Evolutionary conservation across 2,329 filamentous ascomycete genomes (phyloP), one percentile per base, ranked within the genome.

Genomic region (Aspergillus sp.): DNA sequence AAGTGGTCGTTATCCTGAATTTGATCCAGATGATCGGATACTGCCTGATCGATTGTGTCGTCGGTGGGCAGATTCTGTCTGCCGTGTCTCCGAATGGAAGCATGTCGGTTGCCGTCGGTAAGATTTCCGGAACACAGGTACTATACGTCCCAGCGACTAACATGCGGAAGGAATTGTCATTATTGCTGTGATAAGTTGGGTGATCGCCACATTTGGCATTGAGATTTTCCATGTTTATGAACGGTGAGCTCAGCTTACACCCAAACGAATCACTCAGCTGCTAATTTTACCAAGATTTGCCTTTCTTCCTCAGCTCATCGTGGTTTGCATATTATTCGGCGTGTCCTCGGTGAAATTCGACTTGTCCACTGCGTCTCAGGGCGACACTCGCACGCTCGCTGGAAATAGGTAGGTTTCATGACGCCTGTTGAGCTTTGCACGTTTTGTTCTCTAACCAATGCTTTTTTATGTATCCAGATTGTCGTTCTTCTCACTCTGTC

Each of bases 401-500:
- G 87, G 84, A 24, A 76, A 77, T 31, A 71, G 75, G 74, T 75
- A 61, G 56, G 64, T 16, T 9, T 39, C 2, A 2, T 29, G 18
- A 26, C 11, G 2, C 22, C 26, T 29, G 26, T 5, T 10, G n/a
- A 10, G n/a, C 12, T 6, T 16, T 31, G 6, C n/a, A 6, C 16
- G n/a, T 36, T 36, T 14, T 9, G 12, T n/a, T 31, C 4, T 29
- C 39, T 24, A 6, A 42, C 50, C 6, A 29, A 39, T 24, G 39
- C 49, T 20, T 11, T n/a, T 18, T 5, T 22, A 11, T 26, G 12
- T 14, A 6, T 16, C 26, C 18, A 78, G 76, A 47, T 76, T 91
- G 32, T 88, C 86, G 4, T 92, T 90, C 73, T 89, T 92, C 73
- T 88, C 85, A 11, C 78, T 91, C 51, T 89, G 85, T 64, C 78